Evolutionary conservation across 345 rosid species (phyloP).

Genomic region (Lepidium didymum): DNA sequence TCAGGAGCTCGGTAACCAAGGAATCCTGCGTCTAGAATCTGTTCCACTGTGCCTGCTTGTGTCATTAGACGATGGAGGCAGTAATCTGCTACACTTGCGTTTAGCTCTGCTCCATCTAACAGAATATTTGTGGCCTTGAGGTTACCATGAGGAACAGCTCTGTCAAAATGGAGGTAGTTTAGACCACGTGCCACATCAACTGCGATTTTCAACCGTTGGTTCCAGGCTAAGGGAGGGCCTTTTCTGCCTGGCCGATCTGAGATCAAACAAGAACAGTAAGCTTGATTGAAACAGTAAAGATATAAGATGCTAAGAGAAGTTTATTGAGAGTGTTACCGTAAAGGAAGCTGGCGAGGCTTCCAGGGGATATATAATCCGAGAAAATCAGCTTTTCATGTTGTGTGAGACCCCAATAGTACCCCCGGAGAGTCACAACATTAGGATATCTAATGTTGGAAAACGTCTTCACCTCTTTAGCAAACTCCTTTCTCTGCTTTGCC

Average conservation of each 20-base stretch:
- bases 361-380: conserved; percentile 86
- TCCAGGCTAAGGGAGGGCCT: conserved; percentile 80
- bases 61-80: conserved; percentile 97
- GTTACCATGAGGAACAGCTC: conserved; percentile 96
- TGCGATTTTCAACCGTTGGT: conserved; percentile 75
- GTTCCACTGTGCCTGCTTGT: conserved; percentile 88
- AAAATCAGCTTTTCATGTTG: conserved; percentile 98
- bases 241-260: conserved; percentile 92
- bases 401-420: conserved; percentile 99
- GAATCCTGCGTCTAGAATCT: conserved; percentile 90
- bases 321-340: conserved; percentile 48
- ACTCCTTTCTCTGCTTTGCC: conserved; percentile 91
- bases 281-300: background rate
- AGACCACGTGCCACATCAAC: conserved; percentile 99
- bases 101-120: conserved; percentile 85
- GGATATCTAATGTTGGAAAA: conserved; percentile 95
- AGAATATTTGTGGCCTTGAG: conserved; percentile 81
- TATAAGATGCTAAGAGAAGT: background rate
- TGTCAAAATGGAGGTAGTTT: conserved; percentile 94
- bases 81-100: conserved; percentile 90
- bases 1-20: conserved; percentile 94
- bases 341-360: conserved; percentile 96
- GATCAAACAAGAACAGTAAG: conserved; percentile 9
- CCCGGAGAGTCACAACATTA: conserved; percentile 88
- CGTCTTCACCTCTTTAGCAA: conserved; percentile 95